Evolutionary conservation across 352 stramenopile species (phyloP).

Genomic region (Globisporangium nagaii): DNA sequence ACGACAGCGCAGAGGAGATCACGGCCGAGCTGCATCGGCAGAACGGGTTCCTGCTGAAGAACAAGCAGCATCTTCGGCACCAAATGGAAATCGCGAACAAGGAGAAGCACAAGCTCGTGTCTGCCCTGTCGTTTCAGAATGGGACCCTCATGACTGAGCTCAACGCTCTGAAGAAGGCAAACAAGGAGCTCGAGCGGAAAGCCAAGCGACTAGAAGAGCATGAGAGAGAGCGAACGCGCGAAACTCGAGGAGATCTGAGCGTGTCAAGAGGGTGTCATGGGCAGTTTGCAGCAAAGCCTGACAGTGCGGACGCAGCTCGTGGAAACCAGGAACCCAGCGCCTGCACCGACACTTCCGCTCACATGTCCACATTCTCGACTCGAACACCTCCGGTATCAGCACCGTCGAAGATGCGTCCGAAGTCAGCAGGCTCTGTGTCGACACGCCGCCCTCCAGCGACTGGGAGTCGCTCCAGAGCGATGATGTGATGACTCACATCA

Average conservation of each 20-base stretch:
- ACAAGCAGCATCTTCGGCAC: conserved; percentile 61
- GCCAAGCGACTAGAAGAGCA: conserved; percentile 5
- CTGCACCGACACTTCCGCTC: too few species aligned
- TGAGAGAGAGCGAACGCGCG: conserved; percentile 1
- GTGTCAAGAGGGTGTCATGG: neutral
- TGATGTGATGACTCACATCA: neutral
- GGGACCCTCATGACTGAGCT: conserved; percentile 55
- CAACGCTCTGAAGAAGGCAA: conserved; percentile 49
- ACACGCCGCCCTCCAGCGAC: neutral
- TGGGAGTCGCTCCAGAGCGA: neutral
- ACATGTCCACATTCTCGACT: neutral
- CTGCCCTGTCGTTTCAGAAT: conserved; percentile 70
- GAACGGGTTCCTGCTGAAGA: conserved; percentile 67
- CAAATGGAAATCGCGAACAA: conserved; percentile 56
- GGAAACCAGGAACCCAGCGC: neutral
- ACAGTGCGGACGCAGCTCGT: neutral
- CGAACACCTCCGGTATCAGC: neutral
- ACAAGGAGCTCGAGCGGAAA: conserved; percentile 61
- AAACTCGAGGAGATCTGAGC: neutral
- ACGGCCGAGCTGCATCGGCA: conserved; percentile 67
- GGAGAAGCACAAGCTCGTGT: conserved; percentile 69
- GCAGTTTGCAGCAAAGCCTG: neutral
- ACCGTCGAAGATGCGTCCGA: conserved; percentile 13
- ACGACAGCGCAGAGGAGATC: conserved; percentile 50
- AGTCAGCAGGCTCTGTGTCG: conserved; percentile 14